Conservation (phyloP, 192 early-diverging fungal species). For the Gonapodya prolifera region DNA sequence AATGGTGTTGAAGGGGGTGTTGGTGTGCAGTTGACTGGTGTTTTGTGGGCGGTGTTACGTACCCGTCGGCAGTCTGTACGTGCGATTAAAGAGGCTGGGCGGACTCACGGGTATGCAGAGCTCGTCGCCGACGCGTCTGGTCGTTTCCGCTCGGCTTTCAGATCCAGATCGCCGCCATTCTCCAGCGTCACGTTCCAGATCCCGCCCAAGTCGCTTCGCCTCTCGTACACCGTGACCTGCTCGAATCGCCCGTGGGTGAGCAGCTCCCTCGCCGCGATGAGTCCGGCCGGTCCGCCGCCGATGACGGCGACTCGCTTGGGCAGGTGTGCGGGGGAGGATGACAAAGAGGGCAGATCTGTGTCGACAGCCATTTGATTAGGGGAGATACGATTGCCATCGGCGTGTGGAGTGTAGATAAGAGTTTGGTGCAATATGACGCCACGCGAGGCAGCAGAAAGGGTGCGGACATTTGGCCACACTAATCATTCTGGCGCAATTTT, state of each 20-base stretch:
- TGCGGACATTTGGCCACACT: background rate
- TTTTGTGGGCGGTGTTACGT: too few relatives aligned
- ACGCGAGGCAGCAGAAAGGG: background rate
- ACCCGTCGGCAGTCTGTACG: too few relatives aligned
- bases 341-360: background rate
- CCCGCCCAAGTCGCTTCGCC: background rate
- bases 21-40: background rate
- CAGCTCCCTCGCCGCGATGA: slow-evolving; percentile 5
- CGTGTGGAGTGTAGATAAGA: background rate
- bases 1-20: background rate
- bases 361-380: background rate
- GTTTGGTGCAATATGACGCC: background rate
- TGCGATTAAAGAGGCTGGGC: background rate
- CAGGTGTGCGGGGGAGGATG: too few relatives aligned
- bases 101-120: background rate
- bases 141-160: too few relatives aligned
- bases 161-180: background rate
- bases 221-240: background rate
- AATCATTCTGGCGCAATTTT: background rate
- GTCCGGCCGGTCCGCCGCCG: background rate
- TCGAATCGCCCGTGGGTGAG: background rate
- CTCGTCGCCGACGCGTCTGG: background rate
- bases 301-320: slow-evolving; percentile 1
- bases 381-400: background rate
- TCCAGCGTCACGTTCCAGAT: background rate